Evolutionary conservation across 2,329 filamentous ascomycete species (phyloP).

Genomic region (Penicillium sp.): DNA sequence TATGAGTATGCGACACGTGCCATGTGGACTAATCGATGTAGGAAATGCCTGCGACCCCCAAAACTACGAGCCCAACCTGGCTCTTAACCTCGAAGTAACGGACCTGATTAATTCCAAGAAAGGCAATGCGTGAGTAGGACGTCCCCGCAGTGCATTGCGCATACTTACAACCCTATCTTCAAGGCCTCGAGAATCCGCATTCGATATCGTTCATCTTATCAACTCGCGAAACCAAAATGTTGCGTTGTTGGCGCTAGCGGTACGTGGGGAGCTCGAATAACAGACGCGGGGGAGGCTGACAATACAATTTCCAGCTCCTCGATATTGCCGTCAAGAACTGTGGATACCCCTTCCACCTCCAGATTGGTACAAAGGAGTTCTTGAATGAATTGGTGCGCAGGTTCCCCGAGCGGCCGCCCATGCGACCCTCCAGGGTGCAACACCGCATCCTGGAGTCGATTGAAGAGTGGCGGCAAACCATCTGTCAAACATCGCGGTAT

Average conservation of each 20-base stretch:
- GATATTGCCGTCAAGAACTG: constrained; percentile 99
- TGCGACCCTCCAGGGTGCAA: constrained; percentile 84
- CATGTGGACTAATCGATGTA: constrained; percentile 32
- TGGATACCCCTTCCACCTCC: constrained; percentile 97
- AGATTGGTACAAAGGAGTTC: constrained; percentile 98
- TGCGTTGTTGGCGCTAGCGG: constrained; percentile 78
- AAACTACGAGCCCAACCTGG: constrained; percentile 97
- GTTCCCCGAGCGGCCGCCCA: constrained; percentile 89
- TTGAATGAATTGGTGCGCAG: constrained; percentile 95
- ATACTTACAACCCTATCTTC: constrained; percentile 25
- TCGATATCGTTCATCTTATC: constrained; percentile 89
- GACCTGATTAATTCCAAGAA: constrained; percentile 98
- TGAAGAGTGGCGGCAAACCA: constrained; percentile 97
- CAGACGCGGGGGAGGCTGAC: constrained; percentile 11
- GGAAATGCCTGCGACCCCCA: constrained; percentile 93
- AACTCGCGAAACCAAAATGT: constrained; percentile 98
- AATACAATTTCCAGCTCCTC: constrained; percentile 64
- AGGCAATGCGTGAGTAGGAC: constrained; percentile 68
- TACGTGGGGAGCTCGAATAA: constrained; percentile 40
- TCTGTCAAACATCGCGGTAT: constrained; percentile 97
- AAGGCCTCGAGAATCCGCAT: constrained; percentile 85
- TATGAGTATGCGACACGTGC: background rate
- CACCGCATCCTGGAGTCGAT: constrained; percentile 91
- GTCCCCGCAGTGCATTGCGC: constrained; percentile 6
- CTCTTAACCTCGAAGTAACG: constrained; percentile 91